Percentiles rank a stretch among this genome's conserved stretches.
phyloP scores from a whole-genome alignment of 495 filamentous ascomycete genomes.

The Hyaloscypha finlandica region DNA sequence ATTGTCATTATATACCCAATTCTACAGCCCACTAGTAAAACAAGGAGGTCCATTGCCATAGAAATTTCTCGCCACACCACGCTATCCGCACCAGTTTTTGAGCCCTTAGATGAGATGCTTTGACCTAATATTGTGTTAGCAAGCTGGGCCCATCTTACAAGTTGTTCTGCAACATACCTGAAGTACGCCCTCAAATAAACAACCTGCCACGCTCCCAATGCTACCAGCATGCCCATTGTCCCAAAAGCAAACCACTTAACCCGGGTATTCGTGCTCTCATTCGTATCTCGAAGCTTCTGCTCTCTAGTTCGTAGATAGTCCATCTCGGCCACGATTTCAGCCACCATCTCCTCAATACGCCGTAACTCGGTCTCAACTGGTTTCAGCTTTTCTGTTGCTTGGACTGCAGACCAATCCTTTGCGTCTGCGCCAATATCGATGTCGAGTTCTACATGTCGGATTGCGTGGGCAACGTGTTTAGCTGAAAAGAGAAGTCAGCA shows the following conservation, averaged over 20 bases:
- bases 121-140: slow-evolving; percentile 49
- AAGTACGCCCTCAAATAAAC: slow-evolving; percentile 98
- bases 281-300: slow-evolving; percentile 96
- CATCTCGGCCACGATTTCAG: slow-evolving; percentile 83
- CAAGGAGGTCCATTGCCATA: slow-evolving; percentile 22
- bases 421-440: slow-evolving; percentile 99
- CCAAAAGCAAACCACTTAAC: slow-evolving; percentile 98
- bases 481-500: slow-evolving; percentile 30
- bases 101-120: slow-evolving; percentile 78
- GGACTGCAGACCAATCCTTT: slow-evolving; percentile 96
- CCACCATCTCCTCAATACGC: slow-evolving; percentile 84
- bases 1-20: slow-evolving; percentile 33
- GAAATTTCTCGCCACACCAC: slow-evolving; percentile 19
- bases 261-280: slow-evolving; percentile 98
- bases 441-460: slow-evolving; percentile 87
- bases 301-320: slow-evolving; percentile 88
- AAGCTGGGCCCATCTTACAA: background rate
- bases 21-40: slow-evolving; percentile 31
- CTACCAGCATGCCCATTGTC: slow-evolving; percentile 91
- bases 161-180: slow-evolving; percentile 51
- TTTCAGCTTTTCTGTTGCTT: slow-evolving; percentile 96
- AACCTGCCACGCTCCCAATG: slow-evolving; percentile 93
- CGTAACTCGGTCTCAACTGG: slow-evolving; percentile 94
- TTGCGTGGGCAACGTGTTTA: slow-evolving; percentile 54
- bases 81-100: background rate